Conservation (phyloP, 1,139 yeast species). For the Hemisphaericaspora subhashii region DNA sequence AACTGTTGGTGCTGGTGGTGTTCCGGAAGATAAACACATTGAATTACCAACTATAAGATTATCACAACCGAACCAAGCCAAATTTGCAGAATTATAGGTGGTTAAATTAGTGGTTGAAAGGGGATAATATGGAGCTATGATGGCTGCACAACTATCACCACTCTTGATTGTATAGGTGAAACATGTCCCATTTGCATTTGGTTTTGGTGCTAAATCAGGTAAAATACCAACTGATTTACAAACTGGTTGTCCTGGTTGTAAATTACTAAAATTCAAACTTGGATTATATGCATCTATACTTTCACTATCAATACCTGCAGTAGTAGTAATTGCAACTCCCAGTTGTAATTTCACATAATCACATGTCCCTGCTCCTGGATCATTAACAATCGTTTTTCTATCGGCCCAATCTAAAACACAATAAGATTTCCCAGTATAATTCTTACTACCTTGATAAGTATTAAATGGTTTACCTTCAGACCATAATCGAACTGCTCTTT, state of each 20-base stretch:
- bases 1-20: conserved; percentile 16
- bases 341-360: conserved; percentile 3
- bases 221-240: conserved; percentile 14
- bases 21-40: conserved; percentile 17
- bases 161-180: conserved; percentile 9
- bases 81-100: conserved; percentile 11
- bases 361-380: conserved; percentile 13
- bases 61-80: conserved; percentile 16
- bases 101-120: conserved; percentile 10
- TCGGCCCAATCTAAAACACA: conserved; percentile 7
- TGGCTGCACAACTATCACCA: conserved; percentile 14
- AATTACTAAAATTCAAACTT: conserved; percentile 10
- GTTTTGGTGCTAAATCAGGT: conserved; percentile 10
- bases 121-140: conserved; percentile 11
- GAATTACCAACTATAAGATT: conserved; percentile 12
- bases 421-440: conserved; percentile 2
- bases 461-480: conserved; percentile 13
- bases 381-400: conserved; percentile 10
- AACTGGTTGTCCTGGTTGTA: conserved; percentile 13
- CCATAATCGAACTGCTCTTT: conserved; percentile 17
- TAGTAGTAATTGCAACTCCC: conserved; percentile 1
- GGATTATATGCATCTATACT: conserved; percentile 15
- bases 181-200: conserved; percentile 15
- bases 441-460: conserved; percentile 12
- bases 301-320: conserved; percentile 14